Evolutionary conservation across 257 asterid species (phyloP), one percentile per base, ranked within the genome.

Genomic region (Datura wrightii): DNA sequence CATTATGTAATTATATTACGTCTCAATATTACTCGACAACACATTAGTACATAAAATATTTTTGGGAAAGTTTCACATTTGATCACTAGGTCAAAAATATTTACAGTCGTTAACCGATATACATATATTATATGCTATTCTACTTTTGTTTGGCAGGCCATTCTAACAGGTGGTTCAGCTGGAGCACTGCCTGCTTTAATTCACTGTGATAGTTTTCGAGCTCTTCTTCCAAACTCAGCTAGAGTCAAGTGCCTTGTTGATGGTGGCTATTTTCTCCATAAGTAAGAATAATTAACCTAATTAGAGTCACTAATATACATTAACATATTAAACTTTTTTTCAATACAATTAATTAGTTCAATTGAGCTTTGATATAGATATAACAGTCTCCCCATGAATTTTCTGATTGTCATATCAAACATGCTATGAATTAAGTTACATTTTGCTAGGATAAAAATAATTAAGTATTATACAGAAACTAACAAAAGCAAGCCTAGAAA

Each of bases 121-220:
- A 24, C 31, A 24, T 24, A 24, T 24, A 24, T 24, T 24, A 24
- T 24, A 24, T 1, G 31, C 31, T 24, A 24, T 24, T 24, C 31
- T 24, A 24, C 8, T 89, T 85, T n/a, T 90, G 31, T 89, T 5
- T 89, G 86, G 90, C 88, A 91, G 95, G 95, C 92, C 37, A 91
- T 93, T 86, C 91, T 90, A 6, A 78, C 93, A 0, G 95, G 97
- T 62, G 88, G 92, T 62, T 92, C 97, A 5, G 97, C 95, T 2
- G 95, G 95, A 56, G 95, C 93, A 48, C 66, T 93, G 66, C 92
- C 95, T 50, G 83, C 92, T 15, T 91, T 93, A 54, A 69, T 93
- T 79, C 97, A 92, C 34, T 93, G 97, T 65, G 97, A 93, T 44
- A 86, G 86, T 71, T 65, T 78, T 48, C 19, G 5, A 85, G 39